These are phyloP conservation scores for Cocos nucifera DNA, from an alignment of 176 grass and related monocot species.

Conservation along the genomic window DNA sequence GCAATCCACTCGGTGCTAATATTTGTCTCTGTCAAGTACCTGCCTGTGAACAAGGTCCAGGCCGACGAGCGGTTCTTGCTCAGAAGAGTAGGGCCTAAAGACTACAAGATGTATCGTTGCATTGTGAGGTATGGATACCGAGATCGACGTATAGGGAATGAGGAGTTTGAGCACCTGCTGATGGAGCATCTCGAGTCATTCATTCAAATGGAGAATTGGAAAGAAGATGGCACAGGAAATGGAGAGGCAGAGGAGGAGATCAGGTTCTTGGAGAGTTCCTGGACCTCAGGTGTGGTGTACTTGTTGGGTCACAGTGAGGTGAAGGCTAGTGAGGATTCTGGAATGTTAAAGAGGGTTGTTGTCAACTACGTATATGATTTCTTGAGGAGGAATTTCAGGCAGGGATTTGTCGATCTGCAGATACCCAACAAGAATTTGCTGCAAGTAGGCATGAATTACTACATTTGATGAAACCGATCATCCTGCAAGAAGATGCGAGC, in stretches of 20 bases:
- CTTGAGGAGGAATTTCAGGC: slow-evolving; percentile 37
- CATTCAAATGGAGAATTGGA: slow-evolving; percentile 33
- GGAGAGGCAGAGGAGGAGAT: slow-evolving; percentile 24
- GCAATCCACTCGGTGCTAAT: slow-evolving; percentile 54
- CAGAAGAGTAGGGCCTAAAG: slow-evolving; percentile 34
- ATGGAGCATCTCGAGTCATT: slow-evolving; percentile 53
- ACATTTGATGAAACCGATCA: slow-evolving; percentile 11
- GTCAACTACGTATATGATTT: slow-evolving; percentile 41
- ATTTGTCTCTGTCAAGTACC: slow-evolving; percentile 72
- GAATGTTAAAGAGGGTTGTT: slow-evolving; percentile 28
- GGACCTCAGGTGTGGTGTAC: slow-evolving; percentile 24
- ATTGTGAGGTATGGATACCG: slow-evolving; percentile 56
- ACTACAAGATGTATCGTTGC: slow-evolving; percentile 53
- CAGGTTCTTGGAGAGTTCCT: slow-evolving; percentile 26
- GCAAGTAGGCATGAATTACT: slow-evolving; percentile 37
- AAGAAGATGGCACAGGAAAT: background rate
- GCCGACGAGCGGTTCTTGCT: slow-evolving; percentile 48
- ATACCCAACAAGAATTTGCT: slow-evolving; percentile 44
- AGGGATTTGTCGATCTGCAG: slow-evolving; percentile 38
- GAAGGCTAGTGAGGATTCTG: slow-evolving; percentile 28
- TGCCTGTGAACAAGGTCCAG: slow-evolving; percentile 40
- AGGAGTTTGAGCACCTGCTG: slow-evolving; percentile 48
- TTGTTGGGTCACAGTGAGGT: slow-evolving; percentile 30
- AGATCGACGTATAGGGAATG: slow-evolving; percentile 32
- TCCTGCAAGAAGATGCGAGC: no score